A percentile compares a stretch with the other conserved stretches of the same genome.
These are phyloP conservation scores for Panaeolus papilionaceus DNA, from an alignment of 768 basidiomycete species.

Conservation along the genomic window DNA sequence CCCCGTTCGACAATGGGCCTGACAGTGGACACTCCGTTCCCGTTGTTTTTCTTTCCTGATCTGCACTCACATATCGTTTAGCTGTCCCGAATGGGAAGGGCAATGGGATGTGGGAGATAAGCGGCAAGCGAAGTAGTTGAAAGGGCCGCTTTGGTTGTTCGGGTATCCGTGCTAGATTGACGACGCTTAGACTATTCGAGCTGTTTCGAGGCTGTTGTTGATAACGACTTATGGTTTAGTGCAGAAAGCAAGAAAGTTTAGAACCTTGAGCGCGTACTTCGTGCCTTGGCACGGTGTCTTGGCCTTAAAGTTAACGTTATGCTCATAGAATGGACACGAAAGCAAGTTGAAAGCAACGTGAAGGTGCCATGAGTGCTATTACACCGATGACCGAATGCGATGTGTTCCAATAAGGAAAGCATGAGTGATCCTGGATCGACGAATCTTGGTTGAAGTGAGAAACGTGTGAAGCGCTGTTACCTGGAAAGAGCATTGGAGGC, in stretches of 20 bases:
- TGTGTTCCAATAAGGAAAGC: neutral
- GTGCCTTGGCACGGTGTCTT: constrained; percentile 14
- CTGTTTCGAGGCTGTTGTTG: constrained; percentile 11
- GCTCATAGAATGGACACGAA: neutral
- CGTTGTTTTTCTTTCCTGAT: neutral
- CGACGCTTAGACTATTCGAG: constrained; percentile 10
- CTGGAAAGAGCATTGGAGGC: neutral
- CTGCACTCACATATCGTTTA: neutral
- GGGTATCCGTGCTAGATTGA: constrained; percentile 10
- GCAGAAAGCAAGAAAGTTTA: neutral
- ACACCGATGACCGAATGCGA: constrained; percentile 10
- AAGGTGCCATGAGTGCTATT: neutral
- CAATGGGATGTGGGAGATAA: constrained; percentile 10
- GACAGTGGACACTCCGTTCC: constrained; percentile 3
- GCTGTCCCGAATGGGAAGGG: neutral
- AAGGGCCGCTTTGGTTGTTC: constrained; percentile 13
- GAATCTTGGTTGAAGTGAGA: neutral
- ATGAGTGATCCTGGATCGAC: constrained; percentile 1
- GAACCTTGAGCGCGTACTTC: constrained; percentile 5
- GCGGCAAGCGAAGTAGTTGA: constrained; percentile 10
- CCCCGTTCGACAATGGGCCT: neutral
- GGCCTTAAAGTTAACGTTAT: constrained; percentile 1
- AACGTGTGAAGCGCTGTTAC: constrained; percentile 2
- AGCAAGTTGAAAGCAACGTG: neutral
- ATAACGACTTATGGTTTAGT: neutral